Conservation (phyloP, 352 stramenopile genomes). For the Globisporangium spinosum region DNA sequence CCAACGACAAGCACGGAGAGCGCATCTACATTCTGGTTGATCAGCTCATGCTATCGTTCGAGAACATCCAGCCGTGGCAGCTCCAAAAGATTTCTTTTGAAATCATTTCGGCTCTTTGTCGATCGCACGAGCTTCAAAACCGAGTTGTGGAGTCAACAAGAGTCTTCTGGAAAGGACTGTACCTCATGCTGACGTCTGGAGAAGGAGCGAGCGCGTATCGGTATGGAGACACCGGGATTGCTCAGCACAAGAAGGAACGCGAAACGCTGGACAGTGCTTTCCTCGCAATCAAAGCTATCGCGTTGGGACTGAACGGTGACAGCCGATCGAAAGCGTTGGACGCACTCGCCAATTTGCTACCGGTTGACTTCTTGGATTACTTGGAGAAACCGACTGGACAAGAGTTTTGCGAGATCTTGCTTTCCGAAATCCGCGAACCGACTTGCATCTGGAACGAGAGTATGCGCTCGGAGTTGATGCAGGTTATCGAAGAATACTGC, state of each 20-base stretch:
- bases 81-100: conserved; percentile 77
- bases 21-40: conserved; percentile 62
- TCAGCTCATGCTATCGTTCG: conserved; percentile 59
- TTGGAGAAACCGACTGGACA: conserved; percentile 63
- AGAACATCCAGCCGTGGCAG: conserved; percentile 76
- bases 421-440: conserved; percentile 70
- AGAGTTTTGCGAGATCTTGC: conserved; percentile 67
- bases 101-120: conserved; percentile 66
- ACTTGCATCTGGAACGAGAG: conserved; percentile 77
- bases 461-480: conserved; percentile 59
- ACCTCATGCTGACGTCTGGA: conserved; percentile 67
- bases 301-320: conserved; percentile 48
- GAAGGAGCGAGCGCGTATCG: conserved; percentile 46
- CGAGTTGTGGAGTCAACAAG: conserved; percentile 62
- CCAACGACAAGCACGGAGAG: conserved; percentile 33
- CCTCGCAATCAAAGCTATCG: conserved; percentile 50
- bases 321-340: conserved; percentile 54
- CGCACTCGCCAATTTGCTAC: conserved; percentile 63
- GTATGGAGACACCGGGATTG: conserved; percentile 28
- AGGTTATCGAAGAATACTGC: conserved; percentile 74
- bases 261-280: conserved; percentile 80
- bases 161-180: conserved; percentile 77
- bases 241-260: conserved; percentile 51
- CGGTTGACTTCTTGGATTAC: conserved; percentile 69
- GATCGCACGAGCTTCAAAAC: conserved; percentile 45